Base-by-base conservation (phyloP, 352 stramenopile species). In the Globisporangium emineosum region DNA sequence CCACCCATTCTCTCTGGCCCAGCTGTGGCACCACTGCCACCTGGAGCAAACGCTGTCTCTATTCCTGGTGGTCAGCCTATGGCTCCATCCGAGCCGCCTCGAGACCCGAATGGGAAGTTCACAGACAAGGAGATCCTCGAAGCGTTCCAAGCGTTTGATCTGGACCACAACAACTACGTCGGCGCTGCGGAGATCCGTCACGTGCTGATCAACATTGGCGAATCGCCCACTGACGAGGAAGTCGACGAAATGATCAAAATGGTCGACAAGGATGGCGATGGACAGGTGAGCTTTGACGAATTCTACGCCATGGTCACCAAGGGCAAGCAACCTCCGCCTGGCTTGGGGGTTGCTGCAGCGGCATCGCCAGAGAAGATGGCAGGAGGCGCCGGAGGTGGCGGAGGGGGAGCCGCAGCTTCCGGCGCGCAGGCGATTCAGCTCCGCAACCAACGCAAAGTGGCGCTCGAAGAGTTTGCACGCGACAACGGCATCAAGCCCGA, bases 191-290 rank as follows among this genome's bases (percentile, higher is more conserved):
- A 98, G 69, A 97, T 98, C 62, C 85, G 91, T 5, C 93, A 98
- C 71, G 91, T 98, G 32, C 82, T 98, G 5, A 96, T 98, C 57
- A 98, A 98, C 62, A 98, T 98, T 68, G 94, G 95, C 29, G 94
- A 98, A 75, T 88, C 90, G 23, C 90, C 91, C 9, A 98, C 92
- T 4, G 95, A 98, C 67, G 94, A 98, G 79, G 95, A 98, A 79
- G 87, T 98, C 5, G 94, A 98, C 70, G 91, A 98, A 72, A 98
- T 98, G 94, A 98, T 98, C 70, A 89, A 93, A 57, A 98, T 98
- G 91, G 90, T 98, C 8, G 94, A 98, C 67, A 93, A 96, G 43
- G 95, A 98, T 64, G 94, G 94, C 47, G 94, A 98, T 73, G 92
- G 94, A 0, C 93, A 98, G 73, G 93, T 98, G 29, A 93, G 83